Percentiles rank a stretch among this genome's conserved stretches.
Evolutionary conservation across 2,329 filamentous ascomycete genomes (phyloP).

Genomic region (Dryadomyces quercivorus): DNA sequence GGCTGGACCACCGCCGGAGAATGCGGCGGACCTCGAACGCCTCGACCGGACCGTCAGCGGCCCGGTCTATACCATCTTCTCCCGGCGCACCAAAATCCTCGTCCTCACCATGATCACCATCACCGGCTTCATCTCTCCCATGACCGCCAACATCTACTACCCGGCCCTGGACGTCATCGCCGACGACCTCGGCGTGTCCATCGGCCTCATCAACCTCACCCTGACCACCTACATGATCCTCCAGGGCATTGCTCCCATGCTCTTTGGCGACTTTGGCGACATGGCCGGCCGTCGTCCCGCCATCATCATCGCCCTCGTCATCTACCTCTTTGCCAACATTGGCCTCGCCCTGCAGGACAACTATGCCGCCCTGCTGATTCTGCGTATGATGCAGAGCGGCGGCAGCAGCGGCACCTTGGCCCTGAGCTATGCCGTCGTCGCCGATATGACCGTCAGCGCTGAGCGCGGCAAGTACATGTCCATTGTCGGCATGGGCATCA

Average conservation of each 20-base stretch:
- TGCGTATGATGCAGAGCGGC: slow-evolving; percentile 50
- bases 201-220: slow-evolving; percentile 33
- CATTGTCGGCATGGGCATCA: slow-evolving; percentile 46
- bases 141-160: slow-evolving; percentile 47
- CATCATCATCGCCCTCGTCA: slow-evolving; percentile 42
- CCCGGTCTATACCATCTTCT: slow-evolving; percentile 28
- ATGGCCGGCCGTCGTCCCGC: slow-evolving; percentile 48
- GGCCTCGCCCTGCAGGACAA: slow-evolving; percentile 45
- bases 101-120: slow-evolving; percentile 40
- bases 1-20: neutral
- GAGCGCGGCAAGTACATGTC: slow-evolving; percentile 66
- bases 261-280: slow-evolving; percentile 52
- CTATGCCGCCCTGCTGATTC: slow-evolving; percentile 44
- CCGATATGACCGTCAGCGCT: slow-evolving; percentile 55
- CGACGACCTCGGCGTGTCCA: slow-evolving; percentile 23
- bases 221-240: slow-evolving; percentile 52
- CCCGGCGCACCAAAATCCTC: slow-evolving; percentile 32
- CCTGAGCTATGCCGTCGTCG: slow-evolving; percentile 57
- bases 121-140: slow-evolving; percentile 42
- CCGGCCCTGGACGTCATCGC: slow-evolving; percentile 29
- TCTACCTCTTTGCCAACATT: slow-evolving; percentile 47
- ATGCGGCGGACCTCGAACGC: slow-evolving; percentile 17
- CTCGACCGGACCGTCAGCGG: slow-evolving; percentile 24
- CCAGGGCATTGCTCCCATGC: slow-evolving; percentile 47
- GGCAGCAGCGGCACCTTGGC: slow-evolving; percentile 61